Evolutionary conservation across 768 basidiomycete species (phyloP).

Genomic region (Tulasnella sp.): DNA sequence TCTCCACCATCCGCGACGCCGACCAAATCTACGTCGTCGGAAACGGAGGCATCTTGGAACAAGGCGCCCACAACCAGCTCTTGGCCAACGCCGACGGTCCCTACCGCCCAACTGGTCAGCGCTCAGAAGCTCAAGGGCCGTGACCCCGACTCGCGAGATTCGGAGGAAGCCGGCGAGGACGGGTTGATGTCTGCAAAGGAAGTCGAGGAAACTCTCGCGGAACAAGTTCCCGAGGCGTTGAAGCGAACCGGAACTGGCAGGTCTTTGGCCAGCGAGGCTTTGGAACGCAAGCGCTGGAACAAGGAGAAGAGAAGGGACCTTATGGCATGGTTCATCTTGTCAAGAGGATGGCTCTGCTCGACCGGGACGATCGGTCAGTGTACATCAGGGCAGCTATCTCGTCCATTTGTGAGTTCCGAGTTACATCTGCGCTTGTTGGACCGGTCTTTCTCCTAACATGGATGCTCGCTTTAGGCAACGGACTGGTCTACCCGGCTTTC

Average conservation of each 20-base stretch:
- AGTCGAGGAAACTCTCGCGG: slow-evolving; percentile 58
- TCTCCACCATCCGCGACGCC: slow-evolving; percentile 48
- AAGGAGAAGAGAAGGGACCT: not conserved
- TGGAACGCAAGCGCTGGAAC: slow-evolving; percentile 50
- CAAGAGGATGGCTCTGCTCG: slow-evolving; percentile 66
- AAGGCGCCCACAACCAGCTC: slow-evolving; percentile 47
- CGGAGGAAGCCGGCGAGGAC: slow-evolving; percentile 37
- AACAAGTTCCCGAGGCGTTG: slow-evolving; percentile 62
- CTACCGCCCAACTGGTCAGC: slow-evolving; percentile 42
- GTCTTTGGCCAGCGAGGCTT: slow-evolving; percentile 68
- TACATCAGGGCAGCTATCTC: slow-evolving; percentile 66
- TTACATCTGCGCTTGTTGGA: not conserved
- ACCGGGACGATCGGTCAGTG: slow-evolving; percentile 59
- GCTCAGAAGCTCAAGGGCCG: slow-evolving; percentile 43
- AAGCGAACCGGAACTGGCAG: slow-evolving; percentile 55
- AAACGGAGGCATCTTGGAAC: slow-evolving; percentile 48
- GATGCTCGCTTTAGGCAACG: slow-evolving; percentile 45
- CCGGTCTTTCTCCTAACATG: slow-evolving; percentile 39
- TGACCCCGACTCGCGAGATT: slow-evolving; percentile 42
- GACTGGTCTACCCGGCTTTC: slow-evolving; percentile 72
- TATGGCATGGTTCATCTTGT: slow-evolving; percentile 64
- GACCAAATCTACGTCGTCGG: slow-evolving; percentile 50
- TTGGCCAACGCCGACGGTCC: slow-evolving; percentile 40
- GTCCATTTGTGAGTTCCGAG: slow-evolving; percentile 47
- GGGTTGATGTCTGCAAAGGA: slow-evolving; percentile 46